Percentiles rank a stretch among this genome's conserved stretches.
These are phyloP conservation scores for Heliamphora pulchella DNA, from an alignment of 179 eudicot species.

Conservation along the genomic window DNA sequence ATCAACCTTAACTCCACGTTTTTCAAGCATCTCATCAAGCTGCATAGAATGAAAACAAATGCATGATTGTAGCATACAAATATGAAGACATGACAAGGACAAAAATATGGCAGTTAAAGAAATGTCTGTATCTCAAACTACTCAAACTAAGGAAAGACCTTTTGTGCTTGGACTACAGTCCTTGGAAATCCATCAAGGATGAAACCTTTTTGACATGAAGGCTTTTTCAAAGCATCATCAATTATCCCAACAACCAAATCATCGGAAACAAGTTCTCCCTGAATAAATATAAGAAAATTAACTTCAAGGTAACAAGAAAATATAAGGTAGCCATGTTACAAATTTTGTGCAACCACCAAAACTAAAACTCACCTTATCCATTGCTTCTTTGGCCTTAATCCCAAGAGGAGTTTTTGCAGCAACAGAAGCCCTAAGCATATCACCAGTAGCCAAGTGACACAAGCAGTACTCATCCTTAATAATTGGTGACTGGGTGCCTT, in stretches of 20 bases:
- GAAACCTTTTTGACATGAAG: slow-evolving; percentile 93
- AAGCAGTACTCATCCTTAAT: slow-evolving; percentile 94
- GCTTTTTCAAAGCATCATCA: slow-evolving; percentile 87
- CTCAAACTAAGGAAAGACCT: slow-evolving; percentile 39
- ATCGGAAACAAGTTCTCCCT: slow-evolving; percentile 97
- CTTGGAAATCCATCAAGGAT: slow-evolving; percentile 99
- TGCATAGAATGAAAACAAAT: slow-evolving; percentile 29
- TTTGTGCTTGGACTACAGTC: slow-evolving; percentile 88
- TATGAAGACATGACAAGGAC: not conserved
- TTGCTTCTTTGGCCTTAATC: slow-evolving; percentile 89
- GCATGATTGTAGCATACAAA: not conserved
- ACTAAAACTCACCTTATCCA: slow-evolving; percentile 59
- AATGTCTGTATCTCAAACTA: not conserved
- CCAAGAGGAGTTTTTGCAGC: slow-evolving; percentile 94
- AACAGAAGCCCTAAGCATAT: slow-evolving; percentile 98
- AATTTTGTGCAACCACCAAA: not conserved
- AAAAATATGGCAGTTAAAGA: not conserved
- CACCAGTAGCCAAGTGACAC: slow-evolving; percentile 97
- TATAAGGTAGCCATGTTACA: not conserved
- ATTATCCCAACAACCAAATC: slow-evolving; percentile 94
- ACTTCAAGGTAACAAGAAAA: not conserved
- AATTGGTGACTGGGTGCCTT: slow-evolving; percentile 93
- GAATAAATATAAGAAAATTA: slow-evolving; percentile 4
- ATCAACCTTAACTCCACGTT: slow-evolving; percentile 74
- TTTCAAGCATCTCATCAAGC: slow-evolving; percentile 97